These are phyloP conservation scores for Tuctoria greenei DNA, from an alignment of 176 grass and related monocot genomes.

Conservation along the genomic window DNA sequence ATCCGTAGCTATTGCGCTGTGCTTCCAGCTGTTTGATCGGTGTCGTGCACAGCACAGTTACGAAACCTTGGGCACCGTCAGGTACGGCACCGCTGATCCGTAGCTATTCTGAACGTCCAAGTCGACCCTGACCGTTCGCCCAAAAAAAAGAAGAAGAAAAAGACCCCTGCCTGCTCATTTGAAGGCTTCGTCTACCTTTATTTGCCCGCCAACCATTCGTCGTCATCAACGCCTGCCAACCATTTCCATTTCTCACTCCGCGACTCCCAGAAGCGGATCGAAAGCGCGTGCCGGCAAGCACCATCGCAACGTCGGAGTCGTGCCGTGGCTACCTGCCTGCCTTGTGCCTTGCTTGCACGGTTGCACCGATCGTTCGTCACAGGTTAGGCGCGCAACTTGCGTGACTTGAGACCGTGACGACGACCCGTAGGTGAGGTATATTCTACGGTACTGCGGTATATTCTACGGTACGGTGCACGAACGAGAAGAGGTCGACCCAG, in stretches of 20 bases:
- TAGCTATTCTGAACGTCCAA: background rate
- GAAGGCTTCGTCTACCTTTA: background rate
- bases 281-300: background rate
- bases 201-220: background rate
- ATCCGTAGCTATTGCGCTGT: too few relatives aligned
- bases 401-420: background rate
- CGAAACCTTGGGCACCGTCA: too few relatives aligned
- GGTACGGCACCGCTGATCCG: background rate
- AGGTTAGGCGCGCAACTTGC: background rate
- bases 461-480: background rate
- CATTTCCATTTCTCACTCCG: background rate
- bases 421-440: background rate
- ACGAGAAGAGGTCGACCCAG: background rate
- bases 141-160: background rate
- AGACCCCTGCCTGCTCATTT: background rate
- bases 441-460: background rate
- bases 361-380: background rate
- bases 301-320: background rate
- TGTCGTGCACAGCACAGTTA: too few relatives aligned
- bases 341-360: background rate
- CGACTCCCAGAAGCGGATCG: background rate
- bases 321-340: too few relatives aligned
- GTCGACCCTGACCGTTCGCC: background rate
- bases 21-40: too few relatives aligned
- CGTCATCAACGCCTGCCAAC: background rate